Base-by-base conservation (phyloP, 805 yeast genomes). In the Torulaspora microellipsoides region DNA sequence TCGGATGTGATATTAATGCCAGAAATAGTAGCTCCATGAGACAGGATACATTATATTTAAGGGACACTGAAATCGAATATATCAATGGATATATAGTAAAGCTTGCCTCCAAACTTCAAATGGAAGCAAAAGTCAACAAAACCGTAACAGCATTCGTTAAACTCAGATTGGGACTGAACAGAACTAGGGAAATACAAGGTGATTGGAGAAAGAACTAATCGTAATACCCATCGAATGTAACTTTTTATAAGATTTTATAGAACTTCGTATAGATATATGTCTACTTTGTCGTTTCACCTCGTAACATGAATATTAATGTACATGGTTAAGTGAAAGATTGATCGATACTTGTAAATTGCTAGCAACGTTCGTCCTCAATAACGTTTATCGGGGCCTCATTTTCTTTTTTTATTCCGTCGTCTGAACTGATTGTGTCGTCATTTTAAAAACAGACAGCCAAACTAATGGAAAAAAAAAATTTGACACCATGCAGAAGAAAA, bases 31-130 rank as follows among this genome's bases (percentile, higher is more conserved):
- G 72, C 10, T 71, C 75, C 1, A 72, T 71, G 76, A 64, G 75
- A 57, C 73, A 72, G 46, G 98, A 91, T 54, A 70, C 60, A 2
- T 38, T 69, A 10, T 65, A 68, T 48, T 46, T 75, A 46, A 73
- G 77, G 52, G 73, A 70, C 12, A 85, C 93, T 0, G 99, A 91
- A 59, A 77, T 91, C 15, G 85, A 82, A 47, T 84, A 76, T 59
- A 81, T 91, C 46, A 93, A 90, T 59, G 97, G 97, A 1, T 87
- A 80, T 56, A 71, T 90, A 10, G 81, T 76, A 1, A 59, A 56
- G 6, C 64, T 80, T 40, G 95, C 86, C 1, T 53, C 62, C 27
- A 65, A 68, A 45, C 64, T 72, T 36, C 68, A 71, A 0, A 30
- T 66, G 35, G 56, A 46, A 2, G 62, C 64, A 1, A 61, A 63